phyloP scores from a whole-genome alignment of 2,329 filamentous ascomycete genomes.

The Sporothrix globosa region DNA sequence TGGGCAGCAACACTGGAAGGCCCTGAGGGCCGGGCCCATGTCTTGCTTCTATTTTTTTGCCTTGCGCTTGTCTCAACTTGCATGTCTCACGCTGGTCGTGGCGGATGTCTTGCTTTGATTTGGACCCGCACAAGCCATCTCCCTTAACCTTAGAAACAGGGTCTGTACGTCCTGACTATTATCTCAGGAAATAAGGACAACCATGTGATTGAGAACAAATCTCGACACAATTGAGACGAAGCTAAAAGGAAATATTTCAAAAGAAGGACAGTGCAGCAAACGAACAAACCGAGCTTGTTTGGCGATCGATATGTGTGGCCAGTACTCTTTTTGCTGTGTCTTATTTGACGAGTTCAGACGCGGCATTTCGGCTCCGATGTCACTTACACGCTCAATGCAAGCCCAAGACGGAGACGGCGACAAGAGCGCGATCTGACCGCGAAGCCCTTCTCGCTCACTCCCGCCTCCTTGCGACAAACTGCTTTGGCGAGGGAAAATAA shows the following conservation, averaged over 20 bases:
- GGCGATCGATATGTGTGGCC: background rate
- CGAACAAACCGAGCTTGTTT: no score
- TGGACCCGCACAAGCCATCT: conserved; percentile 10
- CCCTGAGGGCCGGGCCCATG: conserved; percentile 2
- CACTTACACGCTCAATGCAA: background rate
- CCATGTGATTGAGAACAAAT: background rate
- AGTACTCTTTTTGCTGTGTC: conserved; percentile 2
- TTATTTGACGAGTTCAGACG: background rate
- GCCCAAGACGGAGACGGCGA: background rate
- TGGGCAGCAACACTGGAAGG: conserved; percentile 1
- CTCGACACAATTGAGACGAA: background rate
- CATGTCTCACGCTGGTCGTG: conserved; percentile 19
- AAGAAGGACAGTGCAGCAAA: no score
- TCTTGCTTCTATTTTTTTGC: conserved; percentile 22
- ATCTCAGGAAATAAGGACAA: conserved; percentile 1
- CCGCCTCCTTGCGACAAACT: background rate
- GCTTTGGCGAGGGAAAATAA: background rate
- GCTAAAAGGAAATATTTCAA: background rate
- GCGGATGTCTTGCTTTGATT: conserved; percentile 24
- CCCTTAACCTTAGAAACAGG: background rate
- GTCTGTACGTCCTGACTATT: background rate
- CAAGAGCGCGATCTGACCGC: conserved; percentile 6
- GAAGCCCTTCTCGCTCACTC: background rate
- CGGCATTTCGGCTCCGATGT: conserved; percentile 14
- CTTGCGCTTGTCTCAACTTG: conserved; percentile 14